Conservation (phyloP, 305 asterid genomes). For the Withania somnifera region DNA sequence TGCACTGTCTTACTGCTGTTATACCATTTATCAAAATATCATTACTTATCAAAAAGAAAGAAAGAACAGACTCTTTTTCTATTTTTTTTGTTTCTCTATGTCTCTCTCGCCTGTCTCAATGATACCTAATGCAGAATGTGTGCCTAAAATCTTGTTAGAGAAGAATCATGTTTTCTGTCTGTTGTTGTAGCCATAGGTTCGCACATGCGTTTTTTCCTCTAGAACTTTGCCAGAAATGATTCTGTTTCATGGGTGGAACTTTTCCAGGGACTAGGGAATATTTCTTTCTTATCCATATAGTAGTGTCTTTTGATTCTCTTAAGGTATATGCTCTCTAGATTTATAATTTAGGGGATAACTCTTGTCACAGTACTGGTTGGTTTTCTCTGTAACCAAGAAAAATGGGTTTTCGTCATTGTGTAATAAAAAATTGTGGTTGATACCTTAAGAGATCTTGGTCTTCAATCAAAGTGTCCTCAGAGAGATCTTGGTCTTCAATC, state of each 20-base stretch:
- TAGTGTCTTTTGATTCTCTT: not conserved
- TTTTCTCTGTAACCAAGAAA: not conserved
- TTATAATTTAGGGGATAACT: not conserved
- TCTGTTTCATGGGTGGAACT: not conserved
- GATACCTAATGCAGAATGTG: not conserved
- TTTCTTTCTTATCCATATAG: not conserved
- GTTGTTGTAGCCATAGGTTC: not conserved
- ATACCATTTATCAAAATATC: not conserved
- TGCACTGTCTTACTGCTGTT: not conserved
- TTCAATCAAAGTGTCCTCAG: too few species aligned
- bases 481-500: too few species aligned
- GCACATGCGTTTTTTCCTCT: not conserved
- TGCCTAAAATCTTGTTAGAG: not conserved
- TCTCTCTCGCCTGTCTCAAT: not conserved
- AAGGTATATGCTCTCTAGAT: not conserved
- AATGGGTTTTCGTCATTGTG: not conserved
- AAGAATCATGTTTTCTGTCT: not conserved
- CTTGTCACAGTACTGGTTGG: not conserved
- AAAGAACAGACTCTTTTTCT: not conserved
- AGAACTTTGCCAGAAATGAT: not conserved
- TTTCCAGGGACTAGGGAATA: not conserved
- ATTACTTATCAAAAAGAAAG: not conserved
- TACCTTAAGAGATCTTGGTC: not conserved
- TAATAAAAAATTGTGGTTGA: not conserved
- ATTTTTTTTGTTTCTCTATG: not conserved